Evolutionary conservation across 208 protist genomes (phyloP).

Genomic region (Jaenimonas drosophilae): DNA sequence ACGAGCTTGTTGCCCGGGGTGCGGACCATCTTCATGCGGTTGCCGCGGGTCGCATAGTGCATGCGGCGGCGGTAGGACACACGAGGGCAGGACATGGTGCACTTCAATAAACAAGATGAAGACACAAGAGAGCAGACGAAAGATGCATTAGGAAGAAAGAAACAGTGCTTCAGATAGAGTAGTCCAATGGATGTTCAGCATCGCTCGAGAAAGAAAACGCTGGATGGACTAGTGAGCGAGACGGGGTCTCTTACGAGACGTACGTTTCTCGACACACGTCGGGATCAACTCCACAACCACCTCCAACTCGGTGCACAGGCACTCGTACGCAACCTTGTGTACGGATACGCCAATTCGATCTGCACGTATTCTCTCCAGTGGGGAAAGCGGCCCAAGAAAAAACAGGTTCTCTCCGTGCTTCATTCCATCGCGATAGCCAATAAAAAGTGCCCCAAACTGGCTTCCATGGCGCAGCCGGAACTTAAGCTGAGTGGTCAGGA

Average conservation of each 20-base stretch:
- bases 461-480: constrained; percentile 52
- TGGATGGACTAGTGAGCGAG: not conserved
- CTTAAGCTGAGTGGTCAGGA: constrained; percentile 21
- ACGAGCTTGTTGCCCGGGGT: constrained; percentile 68
- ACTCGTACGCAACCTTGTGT: too few species aligned
- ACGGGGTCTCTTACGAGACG: not conserved
- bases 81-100: constrained; percentile 25
- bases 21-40: constrained; percentile 31
- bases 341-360: too few species aligned
- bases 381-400: constrained; percentile 32
- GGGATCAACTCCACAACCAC: too few species aligned
- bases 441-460: constrained; percentile 52
- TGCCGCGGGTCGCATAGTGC: constrained; percentile 31
- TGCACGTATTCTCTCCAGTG: too few species aligned
- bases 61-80: constrained; percentile 37
- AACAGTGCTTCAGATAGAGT: not conserved
- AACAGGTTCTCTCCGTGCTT: constrained; percentile 42
- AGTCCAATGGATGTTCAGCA: not conserved
- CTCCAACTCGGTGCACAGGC: not conserved
- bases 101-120: not conserved
- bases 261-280: too few species aligned
- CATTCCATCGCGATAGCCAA: constrained; percentile 28
- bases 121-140: constrained; percentile 1
- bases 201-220: not conserved
- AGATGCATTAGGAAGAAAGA: constrained; percentile 4